Evolutionary conservation across 352 stramenopile genomes (phyloP).

Genomic region (Pythium sukuiense): DNA sequence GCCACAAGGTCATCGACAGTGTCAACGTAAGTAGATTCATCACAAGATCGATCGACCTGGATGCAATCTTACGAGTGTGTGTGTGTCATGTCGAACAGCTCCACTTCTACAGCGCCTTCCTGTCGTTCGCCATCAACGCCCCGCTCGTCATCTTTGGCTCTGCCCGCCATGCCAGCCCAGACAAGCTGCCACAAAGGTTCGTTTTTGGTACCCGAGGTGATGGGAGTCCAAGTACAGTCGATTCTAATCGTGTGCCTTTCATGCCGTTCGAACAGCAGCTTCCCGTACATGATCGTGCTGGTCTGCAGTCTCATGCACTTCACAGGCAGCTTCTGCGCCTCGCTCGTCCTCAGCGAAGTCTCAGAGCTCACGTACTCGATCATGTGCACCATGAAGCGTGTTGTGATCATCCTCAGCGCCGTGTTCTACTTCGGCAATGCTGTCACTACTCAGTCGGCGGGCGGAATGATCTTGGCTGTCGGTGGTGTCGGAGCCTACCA

Average conservation of each 20-base stretch:
- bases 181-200: conserved; percentile 53
- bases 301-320: conserved; percentile 86
- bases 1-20: conserved; percentile 71
- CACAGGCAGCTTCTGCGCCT: conserved; percentile 76
- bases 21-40: conserved; percentile 63
- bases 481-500: conserved; percentile 77
- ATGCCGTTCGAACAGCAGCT: conserved; percentile 35
- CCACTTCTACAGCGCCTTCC: conserved; percentile 84
- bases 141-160: conserved; percentile 67
- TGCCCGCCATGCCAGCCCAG: conserved; percentile 36
- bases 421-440: conserved; percentile 86
- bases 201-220: neutral
- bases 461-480: conserved; percentile 75
- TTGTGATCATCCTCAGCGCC: conserved; percentile 85
- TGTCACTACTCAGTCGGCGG: conserved; percentile 64
- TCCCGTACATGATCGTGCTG: conserved; percentile 71
- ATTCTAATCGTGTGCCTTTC: conserved; percentile 14
- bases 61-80: neutral
- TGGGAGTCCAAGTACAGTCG: neutral
- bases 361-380: conserved; percentile 89
- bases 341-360: conserved; percentile 81
- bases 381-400: conserved; percentile 89
- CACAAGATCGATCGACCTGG: neutral
- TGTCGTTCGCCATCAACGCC: conserved; percentile 85
- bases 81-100: conserved; percentile 39